phyloP scores from a whole-genome alignment of 2,329 filamentous ascomycete genomes.

The Teratosphaeria epicoccoides region DNA sequence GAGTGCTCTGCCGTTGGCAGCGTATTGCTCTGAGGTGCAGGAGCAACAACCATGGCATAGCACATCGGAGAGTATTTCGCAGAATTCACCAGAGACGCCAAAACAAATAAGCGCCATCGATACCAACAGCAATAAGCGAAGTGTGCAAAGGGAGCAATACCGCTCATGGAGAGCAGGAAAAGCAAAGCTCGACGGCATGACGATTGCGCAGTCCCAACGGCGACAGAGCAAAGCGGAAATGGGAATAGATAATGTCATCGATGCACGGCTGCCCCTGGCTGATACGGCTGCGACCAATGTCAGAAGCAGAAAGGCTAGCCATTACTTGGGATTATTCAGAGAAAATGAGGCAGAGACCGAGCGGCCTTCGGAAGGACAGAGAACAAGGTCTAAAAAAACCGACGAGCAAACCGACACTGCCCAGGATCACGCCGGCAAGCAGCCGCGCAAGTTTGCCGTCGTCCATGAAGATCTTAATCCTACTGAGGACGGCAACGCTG shows the following conservation, averaged over 20 bases:
- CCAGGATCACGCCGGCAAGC: neutral
- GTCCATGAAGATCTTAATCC: constrained; percentile 22
- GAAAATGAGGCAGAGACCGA: constrained; percentile 48
- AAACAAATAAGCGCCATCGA: constrained; percentile 5
- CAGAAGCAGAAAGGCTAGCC: constrained; percentile 54
- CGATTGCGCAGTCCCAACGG: constrained; percentile 27
- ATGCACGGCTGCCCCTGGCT: constrained; percentile 50
- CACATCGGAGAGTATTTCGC: neutral
- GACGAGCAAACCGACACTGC: neutral
- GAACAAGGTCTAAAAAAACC: constrained; percentile 15
- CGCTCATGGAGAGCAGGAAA: constrained; percentile 41
- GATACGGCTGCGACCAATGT: constrained; percentile 43
- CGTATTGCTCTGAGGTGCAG: neutral
- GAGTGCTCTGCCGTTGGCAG: constrained; percentile 5
- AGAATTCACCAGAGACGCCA: constrained; percentile 12
- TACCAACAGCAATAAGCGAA: constrained; percentile 15
- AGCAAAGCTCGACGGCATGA: constrained; percentile 30
- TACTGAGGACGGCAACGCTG: constrained; percentile 19
- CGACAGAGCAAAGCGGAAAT: constrained; percentile 21
- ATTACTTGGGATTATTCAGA: constrained; percentile 55
- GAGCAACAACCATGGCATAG: neutral
- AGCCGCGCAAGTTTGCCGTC: constrained; percentile 10
- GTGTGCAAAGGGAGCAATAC: constrained; percentile 36
- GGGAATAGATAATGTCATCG: constrained; percentile 51
- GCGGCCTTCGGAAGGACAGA: constrained; percentile 40